A percentile compares a stretch with the other conserved stretches of the same genome.
phyloP scores from a whole-genome alignment of 1,284 basidiomycete genomes.

The Ganoderma meredithae region DNA sequence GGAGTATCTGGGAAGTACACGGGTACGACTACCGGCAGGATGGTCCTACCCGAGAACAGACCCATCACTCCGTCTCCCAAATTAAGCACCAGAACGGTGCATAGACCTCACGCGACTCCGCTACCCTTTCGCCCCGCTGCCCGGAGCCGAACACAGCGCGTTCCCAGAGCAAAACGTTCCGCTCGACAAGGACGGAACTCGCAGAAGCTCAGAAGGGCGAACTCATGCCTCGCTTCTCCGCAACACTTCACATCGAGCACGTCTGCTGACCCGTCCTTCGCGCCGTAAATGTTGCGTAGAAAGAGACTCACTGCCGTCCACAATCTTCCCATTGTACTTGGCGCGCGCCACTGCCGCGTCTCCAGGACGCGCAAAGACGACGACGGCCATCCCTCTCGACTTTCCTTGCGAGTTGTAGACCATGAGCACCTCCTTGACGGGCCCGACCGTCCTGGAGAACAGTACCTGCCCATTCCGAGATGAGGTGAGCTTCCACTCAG shows the following conservation, averaged over 20 bases:
- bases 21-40: neutral
- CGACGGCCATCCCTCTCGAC: constrained; percentile 80
- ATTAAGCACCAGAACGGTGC: neutral
- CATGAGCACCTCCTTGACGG: constrained; percentile 70
- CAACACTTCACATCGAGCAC: neutral
- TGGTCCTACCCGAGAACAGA: neutral
- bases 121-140: neutral
- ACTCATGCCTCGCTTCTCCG: neutral
- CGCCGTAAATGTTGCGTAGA: neutral
- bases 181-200: neutral
- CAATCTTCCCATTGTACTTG: constrained; percentile 77
- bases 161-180: neutral
- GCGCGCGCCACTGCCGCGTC: constrained; percentile 66
- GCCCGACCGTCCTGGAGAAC: constrained; percentile 77
- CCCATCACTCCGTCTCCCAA: neutral
- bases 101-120: neutral
- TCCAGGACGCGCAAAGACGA: constrained; percentile 63
- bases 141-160: neutral
- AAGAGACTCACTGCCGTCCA: constrained; percentile 70
- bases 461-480: constrained; percentile 56
- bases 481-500: constrained; percentile 9
- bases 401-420: constrained; percentile 75
- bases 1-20: neutral
- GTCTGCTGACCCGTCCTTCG: neutral
- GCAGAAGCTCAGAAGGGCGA: neutral